Base-by-base conservation (phyloP, 345 rosid genomes). In the Eucalyptus marginata region DNA sequence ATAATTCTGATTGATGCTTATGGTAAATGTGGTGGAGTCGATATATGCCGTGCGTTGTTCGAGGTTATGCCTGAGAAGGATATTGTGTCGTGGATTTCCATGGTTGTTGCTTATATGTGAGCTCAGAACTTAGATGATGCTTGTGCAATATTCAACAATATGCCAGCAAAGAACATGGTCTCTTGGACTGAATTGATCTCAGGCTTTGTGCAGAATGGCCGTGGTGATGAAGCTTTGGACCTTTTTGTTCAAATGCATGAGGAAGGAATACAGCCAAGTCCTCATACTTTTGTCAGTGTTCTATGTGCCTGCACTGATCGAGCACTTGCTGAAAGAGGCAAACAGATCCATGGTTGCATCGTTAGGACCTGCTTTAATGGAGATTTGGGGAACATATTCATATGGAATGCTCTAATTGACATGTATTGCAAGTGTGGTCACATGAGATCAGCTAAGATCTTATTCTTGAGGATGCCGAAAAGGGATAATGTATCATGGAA, bases 401-500 rank as follows among this genome's bases (percentile, higher is more conserved):
- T 89, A 59, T 84, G 40, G 64, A 93, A 94, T 87, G 91, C 94
- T 79, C 89, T 94, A 49, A 91, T 92, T 36, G 92, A 93, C 88
- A 91, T 94, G 94, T 93, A 93, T 86, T 89, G 94, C 88, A 91
- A 94, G 88, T 92, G 95, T 47, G 94, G 94, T 33, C 90, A 91
- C 89, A 89, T 90, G 90, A 88, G 43, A 84, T 90, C 94, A 31
- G 93, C 94, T 49, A 66, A 79, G 50, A 15, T 79, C n/a, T 84
- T 92, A 90, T 93, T 94, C 86, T 88, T 88, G 56, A 49, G 89
- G 89, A 90, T 94, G 91, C 89, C 47, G 3, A 87, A 88, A 50
- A 93, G 90, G 90, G 94, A 93, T 88, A 85, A 88, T 50, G 93
- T 93, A 59, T 93, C 95, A 36, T 94, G 94, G 95, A 93, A 94